Evolutionary conservation across 805 yeast genomes (phyloP).

Genomic region (Komagataella populi): DNA sequence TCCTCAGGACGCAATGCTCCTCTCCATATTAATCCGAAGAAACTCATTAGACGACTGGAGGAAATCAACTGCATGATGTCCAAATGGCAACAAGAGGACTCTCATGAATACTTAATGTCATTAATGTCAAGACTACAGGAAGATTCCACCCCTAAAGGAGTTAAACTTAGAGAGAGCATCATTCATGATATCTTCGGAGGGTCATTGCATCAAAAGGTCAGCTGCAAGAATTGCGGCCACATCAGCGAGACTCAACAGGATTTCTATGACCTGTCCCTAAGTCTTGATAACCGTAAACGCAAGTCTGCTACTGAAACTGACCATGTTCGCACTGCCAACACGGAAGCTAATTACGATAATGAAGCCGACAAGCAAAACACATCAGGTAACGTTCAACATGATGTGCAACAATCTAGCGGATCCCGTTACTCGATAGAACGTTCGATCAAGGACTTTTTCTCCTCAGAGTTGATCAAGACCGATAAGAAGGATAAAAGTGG

Average conservation of each 20-base stretch:
- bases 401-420: neutral
- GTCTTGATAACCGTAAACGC: constrained; percentile 41
- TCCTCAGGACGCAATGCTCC: constrained; percentile 13
- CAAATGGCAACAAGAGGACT: constrained; percentile 96
- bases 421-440: constrained; percentile 52
- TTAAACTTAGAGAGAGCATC: constrained; percentile 65
- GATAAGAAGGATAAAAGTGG: constrained; percentile 53
- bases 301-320: constrained; percentile 15
- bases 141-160: constrained; percentile 86
- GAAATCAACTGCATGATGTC: constrained; percentile 95
- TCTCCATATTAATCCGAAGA: constrained; percentile 60
- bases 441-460: constrained; percentile 71
- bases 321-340: constrained; percentile 12
- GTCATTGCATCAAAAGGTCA: constrained; percentile 66
- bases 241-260: constrained; percentile 84
- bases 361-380: neutral
- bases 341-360: constrained; percentile 7
- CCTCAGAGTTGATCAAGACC: constrained; percentile 61
- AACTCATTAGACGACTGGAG: constrained; percentile 52
- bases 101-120: constrained; percentile 95
- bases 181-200: constrained; percentile 95
- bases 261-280: constrained; percentile 81
- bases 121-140: constrained; percentile 79
- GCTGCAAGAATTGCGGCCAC: constrained; percentile 72
- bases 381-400: neutral